Conservation (phyloP, 176 grass and related monocot species). For the Puccinellia tenuiflora region DNA sequence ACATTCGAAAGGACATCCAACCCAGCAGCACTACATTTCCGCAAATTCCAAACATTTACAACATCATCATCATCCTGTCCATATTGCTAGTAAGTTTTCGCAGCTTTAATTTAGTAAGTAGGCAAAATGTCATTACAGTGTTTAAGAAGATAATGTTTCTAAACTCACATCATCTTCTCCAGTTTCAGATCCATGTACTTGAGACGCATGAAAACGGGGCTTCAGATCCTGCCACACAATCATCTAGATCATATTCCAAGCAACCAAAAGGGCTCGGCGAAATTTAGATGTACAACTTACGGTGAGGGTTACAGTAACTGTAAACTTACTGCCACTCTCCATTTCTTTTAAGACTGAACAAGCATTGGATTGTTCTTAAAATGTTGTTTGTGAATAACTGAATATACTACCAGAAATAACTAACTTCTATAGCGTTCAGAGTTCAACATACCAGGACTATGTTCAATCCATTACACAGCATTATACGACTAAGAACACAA, state of each 20-base stretch:
- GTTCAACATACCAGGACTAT: neutral
- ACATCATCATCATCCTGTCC: constrained; percentile 89
- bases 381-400: neutral
- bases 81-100: constrained; percentile 13
- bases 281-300: neutral
- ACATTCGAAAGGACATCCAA: constrained; percentile 95
- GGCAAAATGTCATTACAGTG: neutral
- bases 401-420: neutral
- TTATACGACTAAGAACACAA: neutral
- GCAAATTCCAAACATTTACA: constrained; percentile 91
- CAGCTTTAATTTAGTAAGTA: neutral
- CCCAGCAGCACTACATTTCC: constrained; percentile 94
- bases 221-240: constrained; percentile 82
- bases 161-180: constrained; percentile 77
- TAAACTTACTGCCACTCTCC: neutral
- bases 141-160: constrained; percentile 19
- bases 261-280: neutral
- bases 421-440: neutral
- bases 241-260: constrained; percentile 18
- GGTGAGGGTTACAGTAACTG: neutral
- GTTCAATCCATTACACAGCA: neutral
- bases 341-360: neutral
- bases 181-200: constrained; percentile 86
- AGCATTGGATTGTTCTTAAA: neutral
- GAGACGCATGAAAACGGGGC: constrained; percentile 90